Evolutionary conservation across 306 rosid species (phyloP), one percentile per base, ranked within the genome.

Genomic region (Fagus sylvatica): DNA sequence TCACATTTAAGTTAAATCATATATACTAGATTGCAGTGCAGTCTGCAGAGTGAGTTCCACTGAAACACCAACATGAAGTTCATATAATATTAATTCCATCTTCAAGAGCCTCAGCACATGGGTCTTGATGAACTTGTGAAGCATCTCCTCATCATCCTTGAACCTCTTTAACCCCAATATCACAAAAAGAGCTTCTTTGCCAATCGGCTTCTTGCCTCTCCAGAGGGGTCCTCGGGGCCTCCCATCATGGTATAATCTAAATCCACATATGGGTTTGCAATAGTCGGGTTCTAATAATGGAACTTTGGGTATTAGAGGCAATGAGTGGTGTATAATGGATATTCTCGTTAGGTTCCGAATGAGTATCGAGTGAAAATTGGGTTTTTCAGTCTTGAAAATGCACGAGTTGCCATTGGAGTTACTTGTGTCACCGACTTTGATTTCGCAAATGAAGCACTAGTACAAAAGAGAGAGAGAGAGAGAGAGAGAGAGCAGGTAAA

Each of bases 211-310:
- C 80, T 90, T 91, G 32, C 97, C 97, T 65, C 90, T 90, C 99
- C 98, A 95, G 76, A 95, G 99, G 19, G 99, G 97, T 0, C 99
- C 99, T 77, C 99, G 87, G 17, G 98, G 98, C 77, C 99, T 85
- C 76, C 99, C 98, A 43, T 95, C 99, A 46, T 91, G 99, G 86
- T 88, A 95, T 34, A 78, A 86, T 80, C 90, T 81, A n/a, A 86
- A 74, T 72, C 51, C 79, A 67, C 48, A 62, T 7, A 71, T 12
- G 79, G 81, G 72, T 64, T 73, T 78, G 66, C 42, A 67, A 4
- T 72, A 79, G 42, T 71, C 69, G 66, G 67, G 28, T 76, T 75
- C 84, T 8, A 73, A 43, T 15, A n/a, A 70, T 17, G 83, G 55
- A 81, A 78, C 30, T 34, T 28, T 37, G 36, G 55, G 4, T 51